Evolutionary conservation across 129 eudicot genomes (phyloP).

Genomic region (Pittosporum tobira): DNA sequence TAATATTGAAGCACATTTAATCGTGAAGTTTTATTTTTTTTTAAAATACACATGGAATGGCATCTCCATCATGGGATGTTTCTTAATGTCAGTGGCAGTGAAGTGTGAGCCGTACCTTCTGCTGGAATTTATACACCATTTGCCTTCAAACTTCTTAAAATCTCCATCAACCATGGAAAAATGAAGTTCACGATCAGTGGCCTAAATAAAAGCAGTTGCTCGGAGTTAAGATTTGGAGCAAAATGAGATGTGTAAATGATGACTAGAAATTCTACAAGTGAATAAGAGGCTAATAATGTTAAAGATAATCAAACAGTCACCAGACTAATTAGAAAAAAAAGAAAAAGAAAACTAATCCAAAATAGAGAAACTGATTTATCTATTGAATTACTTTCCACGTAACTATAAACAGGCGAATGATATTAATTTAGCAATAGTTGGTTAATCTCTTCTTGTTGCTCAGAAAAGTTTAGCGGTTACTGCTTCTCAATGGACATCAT

Average conservation of each 20-base stretch:
- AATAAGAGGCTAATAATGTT: not conserved
- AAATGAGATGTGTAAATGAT: slow-evolving; percentile 12
- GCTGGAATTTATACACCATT: slow-evolving; percentile 66
- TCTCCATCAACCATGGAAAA: slow-evolving; percentile 98
- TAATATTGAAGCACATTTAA: not conserved
- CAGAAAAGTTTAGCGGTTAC: not conserved
- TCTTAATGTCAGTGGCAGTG: not conserved
- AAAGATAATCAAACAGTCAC: not conserved
- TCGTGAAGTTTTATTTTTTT: not conserved
- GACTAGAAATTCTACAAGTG: not conserved
- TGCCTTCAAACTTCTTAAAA: slow-evolving; percentile 98
- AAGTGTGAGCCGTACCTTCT: slow-evolving; percentile 43
- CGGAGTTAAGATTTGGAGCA: slow-evolving; percentile 17
- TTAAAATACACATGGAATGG: slow-evolving; percentile 5
- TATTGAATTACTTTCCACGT: not conserved
- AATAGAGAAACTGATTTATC: too few relatives aligned
- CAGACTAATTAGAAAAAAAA: not conserved
- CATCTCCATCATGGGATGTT: not conserved
- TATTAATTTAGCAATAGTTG: not conserved
- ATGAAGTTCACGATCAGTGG: slow-evolving; percentile 75
- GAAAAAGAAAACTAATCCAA: not conserved
- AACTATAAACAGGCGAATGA: not conserved
- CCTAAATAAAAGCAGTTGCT: slow-evolving; percentile 39
- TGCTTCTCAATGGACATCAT: too few relatives aligned
- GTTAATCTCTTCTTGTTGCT: not conserved